Percentiles rank a stretch among this genome's conserved stretches.
phyloP scores from a whole-genome alignment of 306 rosid species.

The Sophora flavescens region DNA sequence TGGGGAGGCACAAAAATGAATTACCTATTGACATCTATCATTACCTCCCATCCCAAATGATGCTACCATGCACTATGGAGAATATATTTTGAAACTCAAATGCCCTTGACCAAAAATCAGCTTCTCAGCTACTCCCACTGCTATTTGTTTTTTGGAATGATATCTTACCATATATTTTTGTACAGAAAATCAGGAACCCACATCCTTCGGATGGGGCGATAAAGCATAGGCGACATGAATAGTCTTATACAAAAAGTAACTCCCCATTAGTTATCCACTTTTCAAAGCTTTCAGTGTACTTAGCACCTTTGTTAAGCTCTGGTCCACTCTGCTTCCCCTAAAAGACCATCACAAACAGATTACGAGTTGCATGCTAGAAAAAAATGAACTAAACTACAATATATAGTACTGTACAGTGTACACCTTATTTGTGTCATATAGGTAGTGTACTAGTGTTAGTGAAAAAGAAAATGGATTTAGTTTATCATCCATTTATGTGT shows the following conservation, averaged over 20 bases:
- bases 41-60: slow-evolving; percentile 54
- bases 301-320: slow-evolving; percentile 43
- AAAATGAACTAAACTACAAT: not conserved
- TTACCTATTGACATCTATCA: slow-evolving; percentile 46
- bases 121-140: slow-evolving; percentile 43
- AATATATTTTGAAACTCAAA: slow-evolving; percentile 36
- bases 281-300: slow-evolving; percentile 51
- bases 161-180: slow-evolving; percentile 61
- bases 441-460: not conserved
- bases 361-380: slow-evolving; percentile 15
- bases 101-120: slow-evolving; percentile 44
- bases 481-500: not conserved
- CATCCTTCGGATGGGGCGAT: slow-evolving; percentile 68
- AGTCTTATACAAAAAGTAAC: slow-evolving; percentile 46
- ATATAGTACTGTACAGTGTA: not conserved
- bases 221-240: slow-evolving; percentile 26
- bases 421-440: not conserved
- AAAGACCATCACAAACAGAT: slow-evolving; percentile 34
- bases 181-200: slow-evolving; percentile 57
- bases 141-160: slow-evolving; percentile 39
- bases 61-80: not conserved
- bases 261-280: slow-evolving; percentile 61
- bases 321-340: slow-evolving; percentile 57
- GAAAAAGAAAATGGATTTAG: not conserved
- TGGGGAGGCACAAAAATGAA: slow-evolving; percentile 39